These are phyloP conservation scores for Verbena officinalis DNA, from an alignment of 257 asterid species.

Conservation along the genomic window DNA sequence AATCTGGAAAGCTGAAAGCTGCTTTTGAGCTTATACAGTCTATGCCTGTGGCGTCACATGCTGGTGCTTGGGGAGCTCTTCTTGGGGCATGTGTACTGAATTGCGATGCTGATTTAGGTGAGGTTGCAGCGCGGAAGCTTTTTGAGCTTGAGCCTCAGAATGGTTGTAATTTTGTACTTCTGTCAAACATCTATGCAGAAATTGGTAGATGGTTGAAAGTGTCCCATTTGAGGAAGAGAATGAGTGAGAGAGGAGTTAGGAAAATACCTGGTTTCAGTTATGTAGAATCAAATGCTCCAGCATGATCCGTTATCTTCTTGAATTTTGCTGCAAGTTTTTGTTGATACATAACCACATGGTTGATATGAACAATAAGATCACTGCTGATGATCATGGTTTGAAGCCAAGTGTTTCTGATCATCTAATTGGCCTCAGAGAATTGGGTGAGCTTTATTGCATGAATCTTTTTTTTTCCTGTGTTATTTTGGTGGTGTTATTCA, in stretches of 20 bases:
- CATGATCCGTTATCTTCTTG: constrained; percentile 21
- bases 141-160: constrained; percentile 70
- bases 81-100: constrained; percentile 71
- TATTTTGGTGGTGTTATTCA: too few relatives aligned
- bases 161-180: constrained; percentile 61
- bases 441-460: too few relatives aligned
- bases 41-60: constrained; percentile 59
- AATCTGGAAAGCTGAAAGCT: constrained; percentile 67
- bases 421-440: too few relatives aligned
- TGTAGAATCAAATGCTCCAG: constrained; percentile 31
- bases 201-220: constrained; percentile 69
- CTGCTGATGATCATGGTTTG: too few relatives aligned
- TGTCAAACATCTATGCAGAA: constrained; percentile 73
- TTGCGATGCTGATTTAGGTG: constrained; percentile 55
- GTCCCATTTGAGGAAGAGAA: constrained; percentile 51
- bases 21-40: constrained; percentile 68
- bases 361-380: too few relatives aligned
- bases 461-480: too few relatives aligned
- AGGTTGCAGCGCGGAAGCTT: constrained; percentile 51
- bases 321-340: too few relatives aligned
- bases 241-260: constrained; percentile 56
- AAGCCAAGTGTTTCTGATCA: too few relatives aligned
- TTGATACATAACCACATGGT: too few relatives aligned
- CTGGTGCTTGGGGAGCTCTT: constrained; percentile 92
- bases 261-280: constrained; percentile 70